These are phyloP conservation scores for Tarenaya hassleriana DNA, from an alignment of 345 rosid genomes.

Conservation along the genomic window DNA sequence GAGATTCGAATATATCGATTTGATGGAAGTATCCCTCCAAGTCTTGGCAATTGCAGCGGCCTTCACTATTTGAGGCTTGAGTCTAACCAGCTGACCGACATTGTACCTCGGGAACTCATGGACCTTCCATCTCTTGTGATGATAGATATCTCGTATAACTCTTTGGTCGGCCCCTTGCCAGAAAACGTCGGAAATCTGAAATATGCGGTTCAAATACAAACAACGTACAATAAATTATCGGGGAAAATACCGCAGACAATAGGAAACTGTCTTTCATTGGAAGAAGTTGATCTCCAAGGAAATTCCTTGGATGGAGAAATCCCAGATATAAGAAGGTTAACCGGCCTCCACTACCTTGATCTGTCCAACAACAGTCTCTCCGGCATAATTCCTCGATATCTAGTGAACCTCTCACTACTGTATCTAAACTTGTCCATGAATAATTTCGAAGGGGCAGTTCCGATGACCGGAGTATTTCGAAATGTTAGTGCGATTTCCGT, in stretches of 20 bases:
- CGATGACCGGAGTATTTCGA: constrained; percentile 21
- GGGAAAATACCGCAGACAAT: constrained; percentile 20
- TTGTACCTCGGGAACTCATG: constrained; percentile 21
- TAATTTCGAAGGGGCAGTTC: no score
- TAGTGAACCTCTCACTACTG: constrained; percentile 2
- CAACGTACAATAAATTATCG: constrained; percentile 13
- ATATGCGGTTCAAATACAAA: constrained; percentile 18
- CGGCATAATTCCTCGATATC: constrained; percentile 23
- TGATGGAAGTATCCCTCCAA: background rate
- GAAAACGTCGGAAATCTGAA: constrained; percentile 25
- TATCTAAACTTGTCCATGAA: constrained; percentile 27
- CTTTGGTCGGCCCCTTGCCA: constrained; percentile 15
- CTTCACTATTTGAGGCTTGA: background rate
- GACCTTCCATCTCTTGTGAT: no score
- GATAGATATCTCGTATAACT: constrained; percentile 22
- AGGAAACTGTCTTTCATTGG: constrained; percentile 22
- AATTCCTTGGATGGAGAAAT: constrained; percentile 24
- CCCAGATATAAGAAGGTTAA: constrained; percentile 28
- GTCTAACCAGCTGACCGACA: constrained; percentile 20
- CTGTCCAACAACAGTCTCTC: constrained; percentile 28
- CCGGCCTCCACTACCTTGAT: constrained; percentile 16
- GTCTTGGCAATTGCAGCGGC: background rate
- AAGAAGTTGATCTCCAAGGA: constrained; percentile 29
- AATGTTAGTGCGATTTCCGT: constrained; percentile 22
- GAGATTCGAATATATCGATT: background rate